Evolutionary conservation across 2,329 filamentous ascomycete genomes (phyloP).

Genomic region (Penicillium expansum): DNA sequence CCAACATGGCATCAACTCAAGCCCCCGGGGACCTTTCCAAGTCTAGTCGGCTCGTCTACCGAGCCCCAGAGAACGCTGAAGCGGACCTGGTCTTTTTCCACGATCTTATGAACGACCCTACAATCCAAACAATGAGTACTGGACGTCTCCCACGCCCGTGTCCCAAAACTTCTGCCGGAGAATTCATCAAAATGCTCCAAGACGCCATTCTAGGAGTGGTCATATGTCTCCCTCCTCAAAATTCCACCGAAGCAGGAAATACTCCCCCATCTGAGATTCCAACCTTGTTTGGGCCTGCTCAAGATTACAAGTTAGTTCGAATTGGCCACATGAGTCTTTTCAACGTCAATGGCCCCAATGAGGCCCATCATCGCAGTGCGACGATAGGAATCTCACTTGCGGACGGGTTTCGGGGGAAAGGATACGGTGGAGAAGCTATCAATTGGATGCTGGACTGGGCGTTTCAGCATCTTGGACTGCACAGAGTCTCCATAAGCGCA

Average conservation of each 20-base stretch:
- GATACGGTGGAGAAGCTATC: constrained; percentile 16
- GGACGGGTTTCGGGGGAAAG: neutral
- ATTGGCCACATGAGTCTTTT: neutral
- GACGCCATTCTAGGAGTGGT: neutral
- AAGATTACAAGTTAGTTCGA: neutral
- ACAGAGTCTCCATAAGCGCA: constrained; percentile 5
- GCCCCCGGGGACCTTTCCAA: neutral
- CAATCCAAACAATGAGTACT: constrained; percentile 1
- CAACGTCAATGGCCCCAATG: neutral
- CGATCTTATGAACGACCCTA: constrained; percentile 1
- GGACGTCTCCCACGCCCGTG: neutral
- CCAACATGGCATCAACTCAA: neutral
- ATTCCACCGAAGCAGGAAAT: neutral
- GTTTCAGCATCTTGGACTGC: constrained; percentile 8
- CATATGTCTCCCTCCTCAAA: neutral
- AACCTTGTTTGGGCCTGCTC: neutral
- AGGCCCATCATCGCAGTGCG: neutral
- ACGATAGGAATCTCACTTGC: constrained; percentile 7
- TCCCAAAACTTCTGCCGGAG: neutral
- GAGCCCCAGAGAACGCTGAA: constrained; percentile 12
- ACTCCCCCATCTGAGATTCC: neutral
- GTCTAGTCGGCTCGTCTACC: constrained; percentile 12
- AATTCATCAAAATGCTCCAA: neutral
- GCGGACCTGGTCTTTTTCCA: constrained; percentile 15
- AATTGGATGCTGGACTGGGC: constrained; percentile 15